A percentile compares a stretch with the other conserved stretches of the same genome.
Conservation (phyloP, 306 rosid genomes). For the Herpetospermum pedunculosum region DNA sequence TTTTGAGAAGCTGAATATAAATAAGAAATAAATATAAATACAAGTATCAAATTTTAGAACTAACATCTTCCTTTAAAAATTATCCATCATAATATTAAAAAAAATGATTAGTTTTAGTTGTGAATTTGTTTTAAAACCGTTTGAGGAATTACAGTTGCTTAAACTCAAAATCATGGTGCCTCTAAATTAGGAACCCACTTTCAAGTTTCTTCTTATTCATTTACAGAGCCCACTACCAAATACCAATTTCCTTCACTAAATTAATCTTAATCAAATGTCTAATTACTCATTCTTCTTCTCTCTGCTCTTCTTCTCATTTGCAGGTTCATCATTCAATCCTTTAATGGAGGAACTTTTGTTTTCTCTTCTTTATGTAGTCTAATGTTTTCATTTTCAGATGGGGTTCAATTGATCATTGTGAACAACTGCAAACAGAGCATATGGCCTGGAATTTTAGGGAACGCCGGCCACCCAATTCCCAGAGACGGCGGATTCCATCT, state of each 20-base stretch:
- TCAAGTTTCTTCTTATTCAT: not conserved
- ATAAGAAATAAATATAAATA: no score
- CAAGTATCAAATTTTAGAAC: no score
- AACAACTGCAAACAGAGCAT: conserved; percentile 62
- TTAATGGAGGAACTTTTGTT: not conserved
- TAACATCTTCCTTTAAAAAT: no score
- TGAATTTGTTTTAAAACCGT: no score
- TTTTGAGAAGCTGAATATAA: no score
- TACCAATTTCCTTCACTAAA: not conserved
- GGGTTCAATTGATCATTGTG: conserved; percentile 37
- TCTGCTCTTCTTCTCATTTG: not conserved
- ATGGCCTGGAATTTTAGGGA: conserved; percentile 68
- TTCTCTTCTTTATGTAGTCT: not conserved
- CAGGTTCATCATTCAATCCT: not conserved
- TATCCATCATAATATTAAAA: no score
- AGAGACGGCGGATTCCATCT: conserved; percentile 55
- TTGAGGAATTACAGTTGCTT: not conserved
- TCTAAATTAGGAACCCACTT: not conserved
- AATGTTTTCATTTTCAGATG: conserved; percentile 25
- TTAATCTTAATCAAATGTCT: not conserved
- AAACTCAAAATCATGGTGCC: not conserved
- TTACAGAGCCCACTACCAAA: not conserved
- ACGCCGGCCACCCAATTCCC: conserved; percentile 34
- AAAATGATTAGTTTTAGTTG: no score
- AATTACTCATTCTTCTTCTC: not conserved